These are phyloP conservation scores for Rhodotorula sp. DNA, from an alignment of 1,284 basidiomycete species.

Conservation along the genomic window DNA sequence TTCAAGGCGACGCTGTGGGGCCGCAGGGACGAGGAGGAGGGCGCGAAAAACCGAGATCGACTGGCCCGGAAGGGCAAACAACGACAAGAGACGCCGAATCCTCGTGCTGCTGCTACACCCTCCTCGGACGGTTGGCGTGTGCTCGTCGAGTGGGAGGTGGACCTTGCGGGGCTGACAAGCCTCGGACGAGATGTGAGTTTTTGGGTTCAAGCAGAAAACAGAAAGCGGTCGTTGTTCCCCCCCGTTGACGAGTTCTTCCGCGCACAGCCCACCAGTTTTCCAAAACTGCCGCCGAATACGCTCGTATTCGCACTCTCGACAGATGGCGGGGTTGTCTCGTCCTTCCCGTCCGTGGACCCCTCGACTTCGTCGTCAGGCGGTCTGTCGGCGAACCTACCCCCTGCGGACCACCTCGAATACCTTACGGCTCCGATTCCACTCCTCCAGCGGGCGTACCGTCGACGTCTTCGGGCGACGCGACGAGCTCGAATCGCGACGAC, in stretches of 20 bases:
- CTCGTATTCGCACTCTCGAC: slow-evolving; percentile 60
- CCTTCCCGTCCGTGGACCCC: slow-evolving; percentile 1
- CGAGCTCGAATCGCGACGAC: background rate
- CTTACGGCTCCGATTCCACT: slow-evolving; percentile 62
- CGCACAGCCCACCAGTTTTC: slow-evolving; percentile 54
- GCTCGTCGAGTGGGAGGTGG: slow-evolving; percentile 66
- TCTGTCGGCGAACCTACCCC: too few species aligned
- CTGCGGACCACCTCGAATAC: slow-evolving; percentile 50
- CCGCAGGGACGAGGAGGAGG: background rate
- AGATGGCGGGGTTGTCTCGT: background rate
- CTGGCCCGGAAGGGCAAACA: slow-evolving; percentile 44
- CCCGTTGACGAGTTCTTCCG: too few species aligned
- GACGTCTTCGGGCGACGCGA: background rate
- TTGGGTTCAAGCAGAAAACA: too few species aligned
- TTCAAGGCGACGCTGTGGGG: slow-evolving; percentile 35
- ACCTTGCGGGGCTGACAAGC: slow-evolving; percentile 61
- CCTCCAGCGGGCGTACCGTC: slow-evolving; percentile 58
- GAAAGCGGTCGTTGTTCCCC: too few species aligned
- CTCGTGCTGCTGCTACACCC: too few species aligned
- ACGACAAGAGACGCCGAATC: slow-evolving; percentile 40
- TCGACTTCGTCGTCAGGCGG: background rate
- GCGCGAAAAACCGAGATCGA: slow-evolving; percentile 3
- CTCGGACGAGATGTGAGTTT: slow-evolving; percentile 62
- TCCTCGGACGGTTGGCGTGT: slow-evolving; percentile 58
- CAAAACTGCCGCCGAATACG: slow-evolving; percentile 67